Evolutionary conservation across 2,329 filamentous ascomycete genomes (phyloP).

Genomic region (Ramularia endophylla): DNA sequence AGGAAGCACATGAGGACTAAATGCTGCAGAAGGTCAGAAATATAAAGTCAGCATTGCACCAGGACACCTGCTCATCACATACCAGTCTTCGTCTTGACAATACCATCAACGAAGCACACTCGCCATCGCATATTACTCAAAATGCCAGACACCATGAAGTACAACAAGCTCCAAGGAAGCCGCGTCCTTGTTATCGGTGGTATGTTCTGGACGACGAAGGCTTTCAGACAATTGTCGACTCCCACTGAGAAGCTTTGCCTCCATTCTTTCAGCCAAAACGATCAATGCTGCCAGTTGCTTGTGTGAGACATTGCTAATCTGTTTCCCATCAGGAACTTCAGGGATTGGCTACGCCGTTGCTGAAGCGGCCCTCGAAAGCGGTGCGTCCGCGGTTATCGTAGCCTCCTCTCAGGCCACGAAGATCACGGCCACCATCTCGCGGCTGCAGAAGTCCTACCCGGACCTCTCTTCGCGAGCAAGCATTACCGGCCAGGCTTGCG

Average conservation of each 20-base stretch:
- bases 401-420: background rate
- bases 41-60: no score
- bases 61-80: no score
- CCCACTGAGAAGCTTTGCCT: no score
- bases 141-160: background rate
- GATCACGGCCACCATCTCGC: background rate
- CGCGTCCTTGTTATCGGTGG: background rate
- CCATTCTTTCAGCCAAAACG: no score
- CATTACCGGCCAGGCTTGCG: constrained; percentile 34
- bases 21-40: no score
- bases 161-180: background rate
- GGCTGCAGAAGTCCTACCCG: constrained; percentile 1
- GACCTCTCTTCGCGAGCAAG: background rate
- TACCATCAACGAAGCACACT: no score
- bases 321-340: background rate
- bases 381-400: background rate
- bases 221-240: no score
- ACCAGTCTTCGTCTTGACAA: no score
- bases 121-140: no score
- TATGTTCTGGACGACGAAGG: no score
- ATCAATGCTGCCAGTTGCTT: no score
- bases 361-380: background rate
- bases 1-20: no score
- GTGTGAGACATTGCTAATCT: background rate
- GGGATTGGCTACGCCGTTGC: background rate